A percentile compares a stretch with the other conserved stretches of the same genome.
These are phyloP conservation scores for Globisporangium nodosum DNA, from an alignment of 352 stramenopile genomes.

Conservation along the genomic window DNA sequence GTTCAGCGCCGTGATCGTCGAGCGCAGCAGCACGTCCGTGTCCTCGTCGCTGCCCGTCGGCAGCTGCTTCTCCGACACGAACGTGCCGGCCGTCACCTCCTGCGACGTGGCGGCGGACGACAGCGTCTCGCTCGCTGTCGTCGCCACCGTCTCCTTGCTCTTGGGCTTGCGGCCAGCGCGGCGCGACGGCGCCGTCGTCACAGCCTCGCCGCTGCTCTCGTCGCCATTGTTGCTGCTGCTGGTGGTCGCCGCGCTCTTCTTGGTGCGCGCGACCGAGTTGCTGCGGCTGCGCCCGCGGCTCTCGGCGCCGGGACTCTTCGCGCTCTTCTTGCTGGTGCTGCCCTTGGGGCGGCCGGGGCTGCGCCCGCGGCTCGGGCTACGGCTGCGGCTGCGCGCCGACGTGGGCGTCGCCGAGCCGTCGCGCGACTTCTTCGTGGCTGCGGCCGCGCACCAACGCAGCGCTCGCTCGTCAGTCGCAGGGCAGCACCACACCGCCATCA, in stretches of 20 bases:
- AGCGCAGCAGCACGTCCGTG: conserved; percentile 42
- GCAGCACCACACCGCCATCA: too few relatives aligned
- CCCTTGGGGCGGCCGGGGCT: conserved; percentile 22
- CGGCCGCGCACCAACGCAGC: not conserved
- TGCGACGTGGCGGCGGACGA: conserved; percentile 26
- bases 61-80: conserved; percentile 18
- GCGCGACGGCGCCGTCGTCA: not conserved
- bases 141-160: not conserved
- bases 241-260: conserved; percentile 18
- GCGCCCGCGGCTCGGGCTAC: conserved; percentile 44
- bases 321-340: conserved; percentile 18
- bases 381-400: conserved; percentile 24
- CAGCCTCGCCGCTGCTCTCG: conserved; percentile 4
- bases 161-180: not conserved
- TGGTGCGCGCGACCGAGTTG: conserved; percentile 34
- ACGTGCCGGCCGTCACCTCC: conserved; percentile 4
- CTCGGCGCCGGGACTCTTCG: conserved; percentile 10
- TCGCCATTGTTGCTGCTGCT: not conserved
- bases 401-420: conserved; percentile 18
- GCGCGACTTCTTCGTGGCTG: conserved; percentile 55
- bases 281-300: conserved; percentile 57
- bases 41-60: conserved; percentile 35
- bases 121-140: not conserved
- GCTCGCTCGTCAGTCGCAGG: not conserved
- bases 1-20: conserved; percentile 36